Evolutionary conservation across 208 protist species (phyloP).

Genomic region (Trypanosoma brucei): DNA sequence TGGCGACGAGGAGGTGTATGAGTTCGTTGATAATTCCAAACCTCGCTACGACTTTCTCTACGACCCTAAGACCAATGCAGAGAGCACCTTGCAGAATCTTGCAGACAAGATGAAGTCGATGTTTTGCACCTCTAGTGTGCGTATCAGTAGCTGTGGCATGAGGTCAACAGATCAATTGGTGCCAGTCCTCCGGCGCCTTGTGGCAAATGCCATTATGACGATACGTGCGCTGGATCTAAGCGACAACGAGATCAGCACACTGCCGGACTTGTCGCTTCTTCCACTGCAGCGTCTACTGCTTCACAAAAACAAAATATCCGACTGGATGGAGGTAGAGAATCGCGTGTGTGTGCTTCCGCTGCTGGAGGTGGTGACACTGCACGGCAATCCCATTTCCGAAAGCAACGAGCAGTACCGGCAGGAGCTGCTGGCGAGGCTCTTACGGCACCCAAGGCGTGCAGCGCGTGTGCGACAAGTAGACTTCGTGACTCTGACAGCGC

Average conservation of each 20-base stretch:
- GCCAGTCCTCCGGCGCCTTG: conserved; percentile 58
- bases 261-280: conserved; percentile 64
- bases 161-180: conserved; percentile 47
- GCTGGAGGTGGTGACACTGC: conserved; percentile 53
- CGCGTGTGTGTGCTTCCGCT: conserved; percentile 60
- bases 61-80: conserved; percentile 4
- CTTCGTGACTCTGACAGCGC: conserved; percentile 73
- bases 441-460: conserved; percentile 41
- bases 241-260: conserved; percentile 48
- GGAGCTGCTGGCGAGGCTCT: conserved; percentile 37
- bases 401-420: conserved; percentile 58
- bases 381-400: conserved; percentile 83
- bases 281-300: conserved; percentile 68
- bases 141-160: conserved; percentile 60
- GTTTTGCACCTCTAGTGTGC: conserved; percentile 68
- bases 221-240: conserved; percentile 77
- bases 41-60: conserved; percentile 41
- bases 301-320: conserved; percentile 71
- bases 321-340: conserved; percentile 66
- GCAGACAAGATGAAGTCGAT: conserved; percentile 22
- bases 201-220: conserved; percentile 69
- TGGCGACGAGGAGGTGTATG: conserved; percentile 87
- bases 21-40: conserved; percentile 48
- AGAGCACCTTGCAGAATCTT: conserved; percentile 8
- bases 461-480: conserved; percentile 65